Evolutionary conservation across 345 rosid genomes (phyloP), one percentile per base, ranked within the genome.

Genomic region (Noccaea caerulescens): DNA sequence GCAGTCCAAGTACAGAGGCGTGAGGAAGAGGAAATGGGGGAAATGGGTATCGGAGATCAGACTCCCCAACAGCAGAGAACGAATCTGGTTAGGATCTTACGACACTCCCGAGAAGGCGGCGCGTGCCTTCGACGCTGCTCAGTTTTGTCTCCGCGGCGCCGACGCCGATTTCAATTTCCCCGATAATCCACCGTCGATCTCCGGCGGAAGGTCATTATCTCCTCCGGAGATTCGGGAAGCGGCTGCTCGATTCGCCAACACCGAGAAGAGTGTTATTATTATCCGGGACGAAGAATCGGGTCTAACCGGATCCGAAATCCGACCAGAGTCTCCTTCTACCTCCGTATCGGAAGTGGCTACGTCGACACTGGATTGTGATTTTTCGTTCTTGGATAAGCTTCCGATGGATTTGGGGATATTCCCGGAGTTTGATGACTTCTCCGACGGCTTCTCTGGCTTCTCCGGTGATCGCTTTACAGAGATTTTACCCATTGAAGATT

Each of bases 1-100:
- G 66, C 47, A 72, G 13, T 79, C 84, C 0, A 85, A 82, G 68
- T 92, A 88, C 80, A 92, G 66, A 77, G 98, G 98, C 3, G 96
- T 92, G 12, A 45, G 98, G 54, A 90, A 88, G 89, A 69, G 98
- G 60, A 90, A 90, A 66, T 88, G 98, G 98, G 96, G 98, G 0
- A 92, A 84, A 54, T 92, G 93, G 93, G 96, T 92, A 33, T 88
- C 96, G 0, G 98, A 92, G 72, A 87, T 92, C 52, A 74, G 98
- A 71, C 86, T 92, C 0, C 93, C 96, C 0, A 82, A 90, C 45
- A 80, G 95, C 81, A 80, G 98, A 10, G 91, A 85, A 64, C 76
- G 98, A 3, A 92, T 92, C 41, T 92, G 98, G 98, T 55, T 92
- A 14, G 98, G 98, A 8, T 92, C 98, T 0, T 87, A 72, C 57